Evolutionary conservation across 2,329 filamentous ascomycete genomes (phyloP).

Genomic region (Aspergillus awamori): DNA sequence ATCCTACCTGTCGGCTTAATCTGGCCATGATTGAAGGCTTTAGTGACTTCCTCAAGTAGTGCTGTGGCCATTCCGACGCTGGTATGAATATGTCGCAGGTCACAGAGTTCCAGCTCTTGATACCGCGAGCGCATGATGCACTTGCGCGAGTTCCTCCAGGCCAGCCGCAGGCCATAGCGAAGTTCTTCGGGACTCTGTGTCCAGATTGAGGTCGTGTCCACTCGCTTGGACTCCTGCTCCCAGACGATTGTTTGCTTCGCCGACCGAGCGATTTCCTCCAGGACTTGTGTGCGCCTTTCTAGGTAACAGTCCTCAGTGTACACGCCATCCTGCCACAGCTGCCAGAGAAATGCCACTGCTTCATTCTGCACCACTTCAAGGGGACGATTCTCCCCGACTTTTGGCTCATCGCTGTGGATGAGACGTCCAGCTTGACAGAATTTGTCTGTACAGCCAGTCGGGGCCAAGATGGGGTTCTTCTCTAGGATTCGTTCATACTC

Average conservation of each 20-base stretch:
- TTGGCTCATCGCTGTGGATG: constrained; percentile 4
- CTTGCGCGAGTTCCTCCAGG: constrained; percentile 7
- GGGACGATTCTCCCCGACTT: constrained; percentile 1
- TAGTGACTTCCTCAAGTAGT: background rate
- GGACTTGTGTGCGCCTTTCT: background rate
- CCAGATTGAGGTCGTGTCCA: constrained; percentile 2
- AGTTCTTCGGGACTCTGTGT: constrained; percentile 1
- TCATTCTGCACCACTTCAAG: constrained; percentile 4
- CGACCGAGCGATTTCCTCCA: background rate
- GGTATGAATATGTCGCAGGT: background rate
- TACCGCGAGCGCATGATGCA: constrained; percentile 10
- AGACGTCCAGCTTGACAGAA: constrained; percentile 5
- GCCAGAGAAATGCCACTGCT: background rate
- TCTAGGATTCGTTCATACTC: constrained; percentile 6
- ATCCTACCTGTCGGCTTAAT: constrained; percentile 6
- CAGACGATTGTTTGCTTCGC: background rate
- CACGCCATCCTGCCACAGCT: constrained; percentile 4
- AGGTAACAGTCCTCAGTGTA: background rate
- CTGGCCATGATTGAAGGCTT: constrained; percentile 6
- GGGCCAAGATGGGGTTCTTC: background rate
- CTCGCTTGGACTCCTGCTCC: background rate
- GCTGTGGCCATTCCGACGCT: constrained; percentile 1
- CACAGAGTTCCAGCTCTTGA: constrained; percentile 5
- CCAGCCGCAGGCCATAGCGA: background rate
- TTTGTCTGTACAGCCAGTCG: background rate